Conservation (phyloP, 495 filamentous ascomycete genomes). For the Neurospora tetrasperma region DNA sequence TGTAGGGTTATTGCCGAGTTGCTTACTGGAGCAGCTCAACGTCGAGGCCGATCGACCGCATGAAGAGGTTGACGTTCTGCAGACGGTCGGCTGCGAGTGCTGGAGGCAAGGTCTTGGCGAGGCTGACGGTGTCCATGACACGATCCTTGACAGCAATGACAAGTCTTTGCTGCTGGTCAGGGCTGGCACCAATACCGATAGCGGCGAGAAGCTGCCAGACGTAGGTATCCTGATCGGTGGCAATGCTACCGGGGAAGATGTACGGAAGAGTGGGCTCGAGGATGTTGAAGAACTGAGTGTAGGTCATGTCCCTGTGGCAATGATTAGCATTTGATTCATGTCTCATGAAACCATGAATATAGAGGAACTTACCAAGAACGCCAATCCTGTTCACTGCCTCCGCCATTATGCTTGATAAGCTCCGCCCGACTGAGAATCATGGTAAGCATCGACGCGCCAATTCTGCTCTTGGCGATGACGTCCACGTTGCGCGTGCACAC, state of each 20-base stretch:
- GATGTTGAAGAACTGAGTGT: slow-evolving; percentile 76
- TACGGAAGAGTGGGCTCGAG: slow-evolving; percentile 71
- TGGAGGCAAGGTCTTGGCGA: slow-evolving; percentile 77
- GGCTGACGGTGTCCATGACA: slow-evolving; percentile 87
- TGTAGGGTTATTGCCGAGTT: neutral
- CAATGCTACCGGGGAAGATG: slow-evolving; percentile 79
- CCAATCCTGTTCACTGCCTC: slow-evolving; percentile 61
- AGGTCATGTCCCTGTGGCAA: slow-evolving; percentile 44
- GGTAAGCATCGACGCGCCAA: slow-evolving; percentile 81
- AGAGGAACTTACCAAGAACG: slow-evolving; percentile 57
- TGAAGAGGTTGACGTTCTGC: slow-evolving; percentile 92
- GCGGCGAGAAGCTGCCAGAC: slow-evolving; percentile 97
- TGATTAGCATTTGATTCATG: slow-evolving; percentile 7
- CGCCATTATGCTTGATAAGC: slow-evolving; percentile 71
- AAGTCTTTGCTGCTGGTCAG: slow-evolving; percentile 85
- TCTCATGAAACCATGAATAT: neutral
- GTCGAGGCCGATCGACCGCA: slow-evolving; percentile 95
- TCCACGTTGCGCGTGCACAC: slow-evolving; percentile 75
- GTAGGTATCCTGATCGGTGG: slow-evolving; percentile 77
- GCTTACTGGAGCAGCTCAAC: slow-evolving; percentile 78
- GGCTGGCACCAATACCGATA: slow-evolving; percentile 81
- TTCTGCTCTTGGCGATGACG: slow-evolving; percentile 65
- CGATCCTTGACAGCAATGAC: slow-evolving; percentile 96
- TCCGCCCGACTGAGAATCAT: slow-evolving; percentile 93
- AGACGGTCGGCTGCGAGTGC: slow-evolving; percentile 73